Base-by-base conservation (phyloP, 176 grass and related monocot genomes). In the Cenchrus americanus region DNA sequence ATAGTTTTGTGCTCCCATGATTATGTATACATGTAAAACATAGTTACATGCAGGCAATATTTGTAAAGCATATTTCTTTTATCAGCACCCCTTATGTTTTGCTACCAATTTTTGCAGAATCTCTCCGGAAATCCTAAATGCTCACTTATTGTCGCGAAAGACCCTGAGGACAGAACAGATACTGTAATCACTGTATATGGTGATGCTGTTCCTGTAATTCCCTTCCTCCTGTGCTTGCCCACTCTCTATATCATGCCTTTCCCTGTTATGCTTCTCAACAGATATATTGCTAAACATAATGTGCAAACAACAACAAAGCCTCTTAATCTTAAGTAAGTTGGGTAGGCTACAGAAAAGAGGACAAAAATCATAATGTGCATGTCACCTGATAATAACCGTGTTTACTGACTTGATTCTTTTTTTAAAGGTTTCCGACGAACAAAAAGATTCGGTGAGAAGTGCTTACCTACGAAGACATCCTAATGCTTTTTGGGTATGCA, bases 111-210 rank as follows among this genome's bases (percentile, higher is more conserved):
- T 80, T 64, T 93, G 63, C 88, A 95, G 96, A 93, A 98, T 84
- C 90, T 98, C 40, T 75, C 72, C 11, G 85, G 53, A 78, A 98
- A 93, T 93, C 79, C 89, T 72, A 98, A 92, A 66, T 98, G 96
- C 70, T 93, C 88, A 8, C 88, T 98, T 88, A 83, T 98, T n/a
- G 87, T 95, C 62, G 89, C 93, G 62, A 98, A 92, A 86, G 93
- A 98, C 63, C 93, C 93, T 26, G 91, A 95, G 75, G 96, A 98
- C 86, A 87, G 96, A 86, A 95, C 93, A n/a, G 96, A 98, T 88
- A 95, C 91, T 87, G 87, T 95, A 80, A 91, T 98, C 18, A 98
- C 96, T 65, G 62, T 98, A 53, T 98, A 95, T 72, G 96, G 93
- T 10, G 96, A 95, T 85, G 91, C 89, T 87, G 82, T 69, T 34